These are phyloP conservation scores for Sugiyamaella neomexicana DNA, from an alignment of 1,139 yeast genomes.

Conservation along the genomic window DNA sequence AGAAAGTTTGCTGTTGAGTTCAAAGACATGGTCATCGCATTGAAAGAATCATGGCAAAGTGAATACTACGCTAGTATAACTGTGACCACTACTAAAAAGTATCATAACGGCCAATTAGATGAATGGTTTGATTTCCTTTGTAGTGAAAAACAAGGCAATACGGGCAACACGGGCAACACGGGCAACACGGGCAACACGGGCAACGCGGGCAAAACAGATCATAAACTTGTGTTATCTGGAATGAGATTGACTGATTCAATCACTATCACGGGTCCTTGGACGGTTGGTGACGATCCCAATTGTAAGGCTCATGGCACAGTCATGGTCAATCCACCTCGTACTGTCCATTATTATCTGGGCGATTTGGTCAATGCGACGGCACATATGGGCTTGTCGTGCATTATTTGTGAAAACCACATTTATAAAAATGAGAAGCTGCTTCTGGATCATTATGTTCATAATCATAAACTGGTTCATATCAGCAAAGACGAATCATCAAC, in stretches of 20 bases:
- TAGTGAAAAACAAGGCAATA: no score
- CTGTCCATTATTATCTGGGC: background rate
- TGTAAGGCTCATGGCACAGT: background rate
- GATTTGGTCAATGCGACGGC: background rate
- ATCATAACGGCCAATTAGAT: background rate
- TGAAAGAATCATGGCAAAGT: background rate
- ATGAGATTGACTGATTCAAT: background rate
- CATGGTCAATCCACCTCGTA: background rate
- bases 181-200: no score
- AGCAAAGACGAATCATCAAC: background rate
- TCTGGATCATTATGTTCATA: background rate
- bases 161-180: no score
- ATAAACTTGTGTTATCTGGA: background rate
- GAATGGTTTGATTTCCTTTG: background rate
- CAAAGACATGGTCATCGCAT: background rate
- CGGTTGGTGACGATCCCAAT: background rate
- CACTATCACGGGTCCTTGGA: background rate
- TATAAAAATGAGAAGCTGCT: background rate
- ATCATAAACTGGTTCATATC: background rate
- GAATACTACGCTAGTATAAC: background rate
- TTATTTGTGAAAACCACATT: background rate
- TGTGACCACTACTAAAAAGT: background rate
- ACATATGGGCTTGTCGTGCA: background rate
- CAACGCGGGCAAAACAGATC: no score
- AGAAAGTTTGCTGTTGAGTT: background rate